Base-by-base conservation (phyloP, 345 rosid genomes). In the Dimocarpus longan region DNA sequence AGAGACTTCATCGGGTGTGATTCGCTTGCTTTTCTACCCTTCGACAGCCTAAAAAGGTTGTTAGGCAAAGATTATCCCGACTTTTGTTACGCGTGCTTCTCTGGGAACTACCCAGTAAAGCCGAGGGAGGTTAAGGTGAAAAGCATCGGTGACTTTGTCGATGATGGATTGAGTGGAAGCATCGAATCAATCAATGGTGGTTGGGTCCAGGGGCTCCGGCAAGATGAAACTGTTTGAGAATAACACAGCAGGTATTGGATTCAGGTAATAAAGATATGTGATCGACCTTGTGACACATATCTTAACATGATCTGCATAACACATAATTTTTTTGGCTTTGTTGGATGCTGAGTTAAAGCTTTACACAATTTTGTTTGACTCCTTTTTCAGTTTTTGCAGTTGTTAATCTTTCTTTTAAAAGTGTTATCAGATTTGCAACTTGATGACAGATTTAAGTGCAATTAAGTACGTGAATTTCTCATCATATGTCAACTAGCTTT, bases 1-100 rank as follows among this genome's bases (percentile, higher is more conserved):
- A 86, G 85, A 52, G 92, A 91, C 26, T 91, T 68, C 52, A 94
- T 94, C 0, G 98, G 98, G 15, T 83, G 94, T 0, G 97, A 96
- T 80, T 93, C 97, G 3, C 97, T 96, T 1, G 97, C 99, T 37
- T 96, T 96, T 76, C 79, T 94, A 42, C 81, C 94, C 0, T 68
- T 90, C 0, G 91, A 89, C 39, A 94, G 94, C 78, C 82, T 94
- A 87, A 86, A 88, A 87, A 87, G 80, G 72, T 77, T 87, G 73
- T 75, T 96, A 64, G 93, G 81, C 10, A 42, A 79, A 10, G 95
- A 94, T 5, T 85, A 92, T 15, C 78, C 79, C 3, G 85, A 80
- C 24, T 96, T 86, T 78, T 94, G 99, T n/a, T 93, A 89, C 81
- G 99, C 99, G 62, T 96, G 99, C 79, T 96, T 94, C 85, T 91